Evolutionary conservation across 2,329 filamentous ascomycete genomes (phyloP), one percentile per base, ranked within the genome.

Genomic region (Verruconis gallopava): DNA sequence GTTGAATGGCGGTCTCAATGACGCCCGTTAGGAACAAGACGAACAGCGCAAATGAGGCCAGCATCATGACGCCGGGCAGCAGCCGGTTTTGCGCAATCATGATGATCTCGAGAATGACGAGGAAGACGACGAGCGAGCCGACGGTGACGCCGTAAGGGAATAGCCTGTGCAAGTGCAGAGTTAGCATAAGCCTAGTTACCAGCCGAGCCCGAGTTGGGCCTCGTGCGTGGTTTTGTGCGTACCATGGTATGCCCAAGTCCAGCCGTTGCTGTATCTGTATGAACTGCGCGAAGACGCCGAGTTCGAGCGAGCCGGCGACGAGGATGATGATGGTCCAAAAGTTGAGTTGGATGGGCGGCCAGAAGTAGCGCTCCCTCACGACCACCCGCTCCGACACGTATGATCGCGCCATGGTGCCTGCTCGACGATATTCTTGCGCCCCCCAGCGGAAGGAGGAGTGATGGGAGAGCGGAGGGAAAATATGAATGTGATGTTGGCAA

Each of bases 301-400:
- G 60, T 42, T 75, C 68, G 40, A 69, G 68, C 19, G 71, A 66
- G 9, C 72, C 72, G 2, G 70, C 68, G 1, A 67, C 69, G 13
- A 79, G 63, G 55, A 79, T 75, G 49, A 77, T 63, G 50, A 79
- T 69, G 41, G 74, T 71, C 75, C 75, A 80, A 51, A 77, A 58
- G 52, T 79, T 78, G 49, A 80, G 66, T 51, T 78, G 74, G 38
- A 72, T 63, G 56, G 79, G 74, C 2, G 75, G 75, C 75, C 75
- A 80, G 61, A 69, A 71, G 62, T 78, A 79, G 17, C 32, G 28
- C 18, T 45, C 22, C 20, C 42, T 36, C 18, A 38, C 21, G n/a
- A 38, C 28, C 6, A 30, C 25, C n/a, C 25, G 6, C n/a, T 30
- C 25, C n/a, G 25, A 30, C n/a, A 30, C 9, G 6, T 9, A 9